phyloP scores from a whole-genome alignment of 202 grass and related monocot genomes.

The Cymbopogon flexuosus region DNA sequence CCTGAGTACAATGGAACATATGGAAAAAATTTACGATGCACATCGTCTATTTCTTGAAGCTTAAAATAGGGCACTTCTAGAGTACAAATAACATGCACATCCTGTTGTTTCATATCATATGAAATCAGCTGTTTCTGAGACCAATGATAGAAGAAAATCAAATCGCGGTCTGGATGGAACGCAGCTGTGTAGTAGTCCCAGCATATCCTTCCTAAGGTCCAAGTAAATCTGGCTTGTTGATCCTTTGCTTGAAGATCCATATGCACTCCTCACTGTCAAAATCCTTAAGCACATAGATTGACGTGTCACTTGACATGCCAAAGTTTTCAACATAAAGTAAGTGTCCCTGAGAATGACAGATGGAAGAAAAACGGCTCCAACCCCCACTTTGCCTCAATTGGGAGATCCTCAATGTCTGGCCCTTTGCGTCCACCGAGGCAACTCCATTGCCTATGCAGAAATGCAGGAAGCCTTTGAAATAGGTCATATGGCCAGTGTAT shows the following conservation, averaged over 20 bases:
- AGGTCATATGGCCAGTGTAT: not conserved
- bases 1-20: conserved; percentile 9
- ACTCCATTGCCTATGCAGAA: not conserved
- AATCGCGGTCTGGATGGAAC: not conserved
- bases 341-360: not conserved
- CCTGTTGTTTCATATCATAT: not conserved
- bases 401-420: not conserved
- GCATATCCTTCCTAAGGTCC: too few species aligned
- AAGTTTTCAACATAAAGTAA: not conserved
- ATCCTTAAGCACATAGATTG: conserved; percentile 1
- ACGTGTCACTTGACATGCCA: rapidly evolving
- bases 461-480: not conserved
- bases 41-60: not conserved
- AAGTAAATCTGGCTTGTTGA: not conserved
- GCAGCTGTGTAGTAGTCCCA: not conserved
- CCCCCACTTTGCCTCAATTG: not conserved
- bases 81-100: not conserved
- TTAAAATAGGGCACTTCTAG: not conserved
- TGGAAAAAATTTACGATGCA: not conserved
- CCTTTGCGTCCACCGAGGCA: not conserved
- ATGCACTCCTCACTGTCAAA: not conserved
- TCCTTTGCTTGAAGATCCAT: not conserved
- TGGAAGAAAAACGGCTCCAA: not conserved
- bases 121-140: not conserved
- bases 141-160: not conserved